Conservation (phyloP, 345 rosid species). For the Brassica napus region Da-Ae NC_063447.1:52673501-52674000, state of each 20-base stretch:
- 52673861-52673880: no score
- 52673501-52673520: background rate
- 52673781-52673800: background rate
- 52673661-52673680: background rate
- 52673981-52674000: no score
- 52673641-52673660: background rate
- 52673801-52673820: background rate
- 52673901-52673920: no score
- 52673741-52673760: background rate
- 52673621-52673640: background rate
- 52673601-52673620: background rate
- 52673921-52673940: no score
- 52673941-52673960: no score
- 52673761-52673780: background rate
- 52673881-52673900: no score
- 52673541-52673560: background rate
- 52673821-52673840: background rate
- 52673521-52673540: background rate
- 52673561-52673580: background rate
- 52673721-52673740: background rate
- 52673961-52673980: no score
- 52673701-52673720: background rate
- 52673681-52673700: background rate
- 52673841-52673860: no score
- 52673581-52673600: background rate